Base-by-base conservation (phyloP, 805 yeast species). In the Schwanniomyces polymorphus region DNA sequence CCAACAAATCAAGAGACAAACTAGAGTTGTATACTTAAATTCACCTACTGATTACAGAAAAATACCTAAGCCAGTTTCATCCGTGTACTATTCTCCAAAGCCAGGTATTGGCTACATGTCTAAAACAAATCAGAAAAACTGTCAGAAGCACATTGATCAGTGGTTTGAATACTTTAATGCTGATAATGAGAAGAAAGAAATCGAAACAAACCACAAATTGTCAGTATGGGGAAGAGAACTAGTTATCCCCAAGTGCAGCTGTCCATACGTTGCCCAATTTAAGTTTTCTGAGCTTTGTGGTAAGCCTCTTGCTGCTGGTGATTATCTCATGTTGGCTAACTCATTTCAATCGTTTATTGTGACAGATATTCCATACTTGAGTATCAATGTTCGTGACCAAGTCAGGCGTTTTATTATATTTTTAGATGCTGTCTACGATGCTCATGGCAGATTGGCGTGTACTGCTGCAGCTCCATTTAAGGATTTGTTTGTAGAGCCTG, bases 21-120 rank as follows among this genome's bases (percentile, higher is more conserved):
- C 94, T 3, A 79, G 82, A 42, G 97, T 94, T 2, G 82, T 88
- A 7, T 85, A 81, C 55, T 74, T 94, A 51, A 85, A 91, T 62
- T 90, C 97, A 8, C 96, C 96, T 21, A 91, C 96, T 0, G 99
- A 94, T 68, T 94, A 94, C 65, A 80, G 99, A 58, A 89, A 88
- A 60, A 79, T 91, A 28, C 91, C 91, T 18, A 81, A 88, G 53
- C 97, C 97, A 1, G 61, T 85, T 23, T 84, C 91, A 3, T 79
- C 88, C 3, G 94, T 87, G 6, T 91, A 89, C 64, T 86, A 82
- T 60, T 77, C 68, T 53, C 96, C 97, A 5, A 75, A 76, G 29
- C 82, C 84, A 1, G 89, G 85, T 11, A 70, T 85, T 41, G 64
- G 74, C 23, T 82, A 79, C 63, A 60, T 63, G 21, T 78, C 87